Base-by-base conservation (phyloP, 768 basidiomycete species). In the Phaeotremella fagi region DNA sequence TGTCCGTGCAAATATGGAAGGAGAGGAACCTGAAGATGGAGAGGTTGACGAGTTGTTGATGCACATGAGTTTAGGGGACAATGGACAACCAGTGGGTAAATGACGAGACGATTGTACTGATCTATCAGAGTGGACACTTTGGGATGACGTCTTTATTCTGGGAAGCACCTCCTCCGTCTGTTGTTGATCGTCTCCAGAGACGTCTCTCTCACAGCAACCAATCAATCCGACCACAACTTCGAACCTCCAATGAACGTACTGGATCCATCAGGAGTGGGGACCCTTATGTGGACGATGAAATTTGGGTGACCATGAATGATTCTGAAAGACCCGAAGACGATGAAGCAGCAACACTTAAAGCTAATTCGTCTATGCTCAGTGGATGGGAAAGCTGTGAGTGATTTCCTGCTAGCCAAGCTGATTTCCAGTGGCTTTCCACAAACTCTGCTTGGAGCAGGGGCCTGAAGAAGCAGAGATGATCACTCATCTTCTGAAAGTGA, bases 11-110 rank as follows among this genome's bases (percentile, higher is more conserved):
- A 15, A 26, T 33, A 26, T 45, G 24, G 20, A n/a, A 31, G 55
- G 27, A 22, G 16, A 9, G 37, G 26, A 26, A 42, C 27, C 37
- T 16, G 53, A 42, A 3, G 18, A 45, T 18, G n/a, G 47, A 22
- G 52, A 59, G 23, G 43, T 59, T 23, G 57, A 59, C 38, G 57
- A 59, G 29, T 29, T 59, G 14, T 41, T 59, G 42, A 54, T 59
- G 57, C 57, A 59, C 31, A 59, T 60, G 58, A 50, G 51, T 16
- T 22, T 60, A n/a, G 58, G 54, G 5, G 58, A 60, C 24, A 50
- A 60, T 20, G 53, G 58, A 5, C 45, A 55, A 24, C n/a, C n/a
- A 49, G 58, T 60, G 36, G n/a, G 50, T 31, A 7, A 11, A 7
- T 33, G 31, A 7, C 16, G 16, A 33, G 7, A 7, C 31, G 31